Percentiles rank a stretch among this genome's conserved stretches.
These are phyloP conservation scores for Glonium stellatum DNA, from an alignment of 495 filamentous ascomycete species.

Conservation along the genomic window DNA sequence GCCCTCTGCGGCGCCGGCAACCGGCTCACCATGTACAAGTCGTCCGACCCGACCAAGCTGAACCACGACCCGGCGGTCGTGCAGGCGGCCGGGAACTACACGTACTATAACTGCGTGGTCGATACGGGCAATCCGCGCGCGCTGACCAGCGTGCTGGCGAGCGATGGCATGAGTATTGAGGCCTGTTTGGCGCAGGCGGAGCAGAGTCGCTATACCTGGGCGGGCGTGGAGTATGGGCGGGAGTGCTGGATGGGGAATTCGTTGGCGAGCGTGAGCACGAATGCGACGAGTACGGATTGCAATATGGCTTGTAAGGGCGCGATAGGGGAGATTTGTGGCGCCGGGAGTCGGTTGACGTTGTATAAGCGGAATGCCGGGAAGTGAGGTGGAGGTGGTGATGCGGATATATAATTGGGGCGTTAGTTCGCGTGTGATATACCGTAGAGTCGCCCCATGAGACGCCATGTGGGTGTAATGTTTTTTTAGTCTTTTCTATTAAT, in stretches of 20 bases:
- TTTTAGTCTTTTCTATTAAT: too few relatives aligned
- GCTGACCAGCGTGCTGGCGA: slow-evolving; percentile 1
- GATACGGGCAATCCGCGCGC: slow-evolving; percentile 3
- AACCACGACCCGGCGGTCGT: slow-evolving; percentile 2
- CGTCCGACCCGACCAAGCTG: slow-evolving; percentile 4
- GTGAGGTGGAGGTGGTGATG: neutral
- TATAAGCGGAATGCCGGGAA: slow-evolving; percentile 2
- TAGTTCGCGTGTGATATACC: neutral
- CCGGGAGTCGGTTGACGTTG: neutral
- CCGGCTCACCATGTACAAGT: slow-evolving; percentile 6
- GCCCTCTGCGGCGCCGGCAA: slow-evolving; percentile 12
- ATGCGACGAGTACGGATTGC: slow-evolving; percentile 1
- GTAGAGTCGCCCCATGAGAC: too few relatives aligned
- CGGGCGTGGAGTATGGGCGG: slow-evolving; percentile 12
- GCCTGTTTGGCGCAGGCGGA: slow-evolving; percentile 7
- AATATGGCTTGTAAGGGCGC: slow-evolving; percentile 6
- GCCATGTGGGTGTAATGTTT: neutral
- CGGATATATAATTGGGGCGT: neutral
- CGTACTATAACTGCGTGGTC: neutral
- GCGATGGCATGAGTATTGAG: slow-evolving; percentile 10
- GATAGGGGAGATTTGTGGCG: slow-evolving; percentile 8
- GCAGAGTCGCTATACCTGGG: neutral
- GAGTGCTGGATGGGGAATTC: slow-evolving; percentile 10
- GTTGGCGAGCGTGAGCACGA: neutral
- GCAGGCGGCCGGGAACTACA: slow-evolving; percentile 4